Evolutionary conservation across 1,284 basidiomycete genomes (phyloP), one percentile per base, ranked within the genome.

Genomic region (Cryptococcus floricola): DNA sequence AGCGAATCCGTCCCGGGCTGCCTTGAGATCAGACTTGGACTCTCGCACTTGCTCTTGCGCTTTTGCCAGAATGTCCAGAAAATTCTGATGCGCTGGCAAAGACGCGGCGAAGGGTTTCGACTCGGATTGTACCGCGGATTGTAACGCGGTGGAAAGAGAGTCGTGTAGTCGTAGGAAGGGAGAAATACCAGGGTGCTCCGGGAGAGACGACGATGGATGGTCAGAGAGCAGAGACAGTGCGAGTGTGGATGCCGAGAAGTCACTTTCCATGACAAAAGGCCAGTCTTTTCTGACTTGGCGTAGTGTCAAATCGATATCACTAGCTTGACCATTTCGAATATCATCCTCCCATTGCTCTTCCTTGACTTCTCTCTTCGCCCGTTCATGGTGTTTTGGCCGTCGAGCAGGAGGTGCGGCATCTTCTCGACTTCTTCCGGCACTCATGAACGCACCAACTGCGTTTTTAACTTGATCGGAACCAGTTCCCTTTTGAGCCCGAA

Each of bases 71-170:
- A 89, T 86, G 49, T 78, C 82, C 41, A 91, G 67, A 18, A 95
- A 81, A 13, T 85, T 82, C 5, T 88, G 82, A 71, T 97, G 93
- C 60, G 91, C 90, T 2, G 92, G 90, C 12, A 97, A 80, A 0
- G 91, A 87, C 31, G 89, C 87, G 38, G 91, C 91, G 73, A 96
- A 97, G 0, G 91, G 86, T 76, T 93, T 87, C 70, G 93, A 95
- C 70, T 95, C 87, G 64, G 87, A 87, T 87, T 77, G 65, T 43
- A 76, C 76, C 14, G 76, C 71, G n/a, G 67, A 61, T 51, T 77
- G 75, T 1, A 78, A 66, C 0, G 72, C 67, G 0, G 61, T 46
- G 2, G 73, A 73, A n/a, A 77, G 61, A 12, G 64, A 59, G 12
- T 65, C 61, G 50, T 76, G 73, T 4, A 74, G 60, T 10, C 60